A percentile compares a stretch with the other conserved stretches of the same genome.
Conservation (phyloP, 495 filamentous ascomycete species). For the Daldinia decipiens region DNA sequence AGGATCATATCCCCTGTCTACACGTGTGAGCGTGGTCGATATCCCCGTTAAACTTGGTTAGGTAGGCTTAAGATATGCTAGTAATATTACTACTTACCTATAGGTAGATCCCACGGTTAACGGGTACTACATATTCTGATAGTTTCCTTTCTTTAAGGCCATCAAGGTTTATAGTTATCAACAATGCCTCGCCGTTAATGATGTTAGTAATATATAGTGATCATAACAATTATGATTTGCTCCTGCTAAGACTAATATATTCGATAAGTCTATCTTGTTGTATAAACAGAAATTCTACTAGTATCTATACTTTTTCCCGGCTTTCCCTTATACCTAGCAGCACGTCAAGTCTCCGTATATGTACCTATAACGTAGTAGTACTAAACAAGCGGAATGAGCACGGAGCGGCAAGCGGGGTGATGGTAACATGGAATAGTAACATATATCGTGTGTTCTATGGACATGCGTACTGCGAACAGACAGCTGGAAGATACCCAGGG, state of each 20-base stretch:
- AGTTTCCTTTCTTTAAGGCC: neutral
- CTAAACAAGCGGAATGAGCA: conserved; percentile 37
- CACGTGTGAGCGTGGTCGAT: conserved; percentile 29
- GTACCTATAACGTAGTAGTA: conserved; percentile 28
- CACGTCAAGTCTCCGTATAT: conserved; percentile 7
- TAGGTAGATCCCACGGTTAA: conserved; percentile 12
- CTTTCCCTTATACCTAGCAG: conserved; percentile 10
- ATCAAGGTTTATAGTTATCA: neutral
- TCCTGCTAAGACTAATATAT: neutral
- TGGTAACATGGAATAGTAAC: neutral
- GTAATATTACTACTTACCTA: conserved; percentile 9
- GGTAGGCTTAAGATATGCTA: neutral
- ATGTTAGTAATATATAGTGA: neutral
- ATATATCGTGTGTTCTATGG: neutral
- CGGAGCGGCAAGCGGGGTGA: conserved; percentile 12
- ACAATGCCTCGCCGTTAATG: neutral
- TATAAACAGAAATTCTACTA: conserved; percentile 23
- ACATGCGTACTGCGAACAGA: no score
- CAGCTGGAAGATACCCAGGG: neutral
- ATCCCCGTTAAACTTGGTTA: neutral
- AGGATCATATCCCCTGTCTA: conserved; percentile 24
- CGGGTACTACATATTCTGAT: neutral
- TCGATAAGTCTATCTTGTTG: conserved; percentile 6
- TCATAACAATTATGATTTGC: neutral
- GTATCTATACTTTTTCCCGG: conserved; percentile 16